These are phyloP conservation scores for Acanthamoeba sp. DNA, from an alignment of 208 protist species.

Conservation along the genomic window DNA sequence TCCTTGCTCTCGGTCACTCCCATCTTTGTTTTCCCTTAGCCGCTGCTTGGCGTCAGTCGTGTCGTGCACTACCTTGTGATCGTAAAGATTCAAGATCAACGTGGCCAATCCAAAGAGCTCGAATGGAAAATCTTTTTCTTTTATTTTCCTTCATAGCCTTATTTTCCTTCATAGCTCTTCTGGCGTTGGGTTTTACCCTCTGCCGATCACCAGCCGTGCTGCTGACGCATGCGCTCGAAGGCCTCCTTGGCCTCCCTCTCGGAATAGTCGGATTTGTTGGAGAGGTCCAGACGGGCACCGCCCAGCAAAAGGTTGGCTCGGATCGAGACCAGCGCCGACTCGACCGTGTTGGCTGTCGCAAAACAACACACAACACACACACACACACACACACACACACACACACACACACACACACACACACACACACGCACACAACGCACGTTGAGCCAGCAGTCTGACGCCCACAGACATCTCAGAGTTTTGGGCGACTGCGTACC, in stretches of 20 bases:
- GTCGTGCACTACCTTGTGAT: no score
- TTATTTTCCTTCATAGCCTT: neutral
- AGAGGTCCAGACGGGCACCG: constrained; percentile 81
- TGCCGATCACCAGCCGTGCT: constrained; percentile 52
- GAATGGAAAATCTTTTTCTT: neutral
- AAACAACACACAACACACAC: neutral
- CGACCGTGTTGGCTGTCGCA: constrained; percentile 78
- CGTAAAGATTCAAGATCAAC: no score
- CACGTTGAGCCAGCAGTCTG: no score
- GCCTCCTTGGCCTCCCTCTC: constrained; percentile 79
- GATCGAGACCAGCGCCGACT: constrained; percentile 84
- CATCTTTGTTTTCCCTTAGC: neutral
- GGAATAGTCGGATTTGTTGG: constrained; percentile 80
- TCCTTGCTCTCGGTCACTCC: constrained; percentile 70
- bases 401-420: no score
- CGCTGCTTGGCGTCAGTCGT: no score
- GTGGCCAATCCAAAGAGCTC: no score
- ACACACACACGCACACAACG: no score
- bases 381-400: no score
- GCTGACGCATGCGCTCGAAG: constrained; percentile 71
- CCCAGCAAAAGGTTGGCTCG: constrained; percentile 81
- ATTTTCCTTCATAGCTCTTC: no score
- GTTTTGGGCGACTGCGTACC: no score
- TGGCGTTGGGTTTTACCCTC: no score
- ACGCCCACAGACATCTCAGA: no score